Evolutionary conservation across 768 basidiomycete genomes (phyloP), one percentile per base, ranked within the genome.

Genomic region (Hydnomerulius pinastri): DNA sequence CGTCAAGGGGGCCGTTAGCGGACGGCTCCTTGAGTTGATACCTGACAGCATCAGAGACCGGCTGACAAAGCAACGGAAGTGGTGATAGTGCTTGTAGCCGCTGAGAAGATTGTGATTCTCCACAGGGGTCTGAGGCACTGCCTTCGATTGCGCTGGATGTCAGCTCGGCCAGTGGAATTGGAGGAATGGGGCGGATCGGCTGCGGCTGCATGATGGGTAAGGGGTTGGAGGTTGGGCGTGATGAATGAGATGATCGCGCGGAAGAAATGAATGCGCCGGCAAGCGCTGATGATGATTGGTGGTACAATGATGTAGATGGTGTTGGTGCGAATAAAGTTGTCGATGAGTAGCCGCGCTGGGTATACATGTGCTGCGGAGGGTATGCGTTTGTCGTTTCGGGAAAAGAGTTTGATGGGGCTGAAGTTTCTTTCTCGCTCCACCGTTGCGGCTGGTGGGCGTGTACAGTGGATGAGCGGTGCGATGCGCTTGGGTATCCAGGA

Each of bases 171-270:
- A 68, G 43, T 12, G 69, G 69, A 41, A 68, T 68, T 8, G 60
- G 69, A 8, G 67, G 67, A 50, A 68, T 68, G 1, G 69, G 69
- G 0, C 67, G 67, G 35, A 68, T 69, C 43, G 67, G 67, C 51
- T 68, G 67, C 0, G 67, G 67, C 45, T 68, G 67, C 2, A 63
- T 18, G 18, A 68, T 68, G n/a, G 67, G 69, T 13, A 68, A 18
- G 8, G 20, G 65, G 24, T 32, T 36, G 13, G 50, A 32, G 27
- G 44, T 37, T 46, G 50, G 46, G 48, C 59, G 56, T 47, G 60
- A 52, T 42, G 55, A 39, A 29, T 53, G 43, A 11, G 43, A 45
- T 40, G 55, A 45, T 38, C 53, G 55, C 11, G 33, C 48, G 39
- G 55, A 51, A 29, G 61, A 48, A 18, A 48, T 36, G 27, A 68